phyloP scores from a whole-genome alignment of 2,329 filamentous ascomycete genomes.

The Coniochaeta sp. region DNA sequence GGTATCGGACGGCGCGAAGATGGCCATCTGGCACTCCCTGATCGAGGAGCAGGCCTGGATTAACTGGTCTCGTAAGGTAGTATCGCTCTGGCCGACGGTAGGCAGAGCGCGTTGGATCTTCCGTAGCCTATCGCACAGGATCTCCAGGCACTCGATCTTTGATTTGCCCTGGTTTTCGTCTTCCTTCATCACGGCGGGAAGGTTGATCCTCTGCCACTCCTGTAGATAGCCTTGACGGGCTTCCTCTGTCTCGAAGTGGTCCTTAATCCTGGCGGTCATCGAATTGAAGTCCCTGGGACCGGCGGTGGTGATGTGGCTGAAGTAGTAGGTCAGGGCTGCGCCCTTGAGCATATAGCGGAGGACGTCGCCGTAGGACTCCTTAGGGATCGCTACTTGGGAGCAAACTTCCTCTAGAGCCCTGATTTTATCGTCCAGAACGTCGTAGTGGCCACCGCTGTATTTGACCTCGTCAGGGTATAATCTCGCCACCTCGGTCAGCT shows the following conservation, averaged over 20 bases:
- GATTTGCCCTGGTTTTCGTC: background rate
- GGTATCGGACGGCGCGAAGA: background rate
- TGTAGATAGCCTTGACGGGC: background rate
- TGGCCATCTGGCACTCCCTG: background rate
- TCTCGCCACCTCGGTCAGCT: no score
- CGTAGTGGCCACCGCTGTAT: background rate
- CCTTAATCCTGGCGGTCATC: background rate
- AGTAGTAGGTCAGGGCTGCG: background rate
- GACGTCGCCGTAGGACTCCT: background rate
- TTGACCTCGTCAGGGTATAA: background rate
- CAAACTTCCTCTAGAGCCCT: background rate
- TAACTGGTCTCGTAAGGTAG: background rate
- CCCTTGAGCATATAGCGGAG: background rate
- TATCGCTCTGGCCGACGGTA: background rate
- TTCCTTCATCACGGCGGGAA: background rate
- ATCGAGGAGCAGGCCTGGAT: background rate
- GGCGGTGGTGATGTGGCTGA: background rate
- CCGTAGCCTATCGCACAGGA: background rate
- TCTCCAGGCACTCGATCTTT: background rate
- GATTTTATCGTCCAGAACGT: background rate
- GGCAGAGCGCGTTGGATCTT: background rate
- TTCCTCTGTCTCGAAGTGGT: background rate
- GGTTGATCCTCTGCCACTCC: background rate
- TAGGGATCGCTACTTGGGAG: background rate
- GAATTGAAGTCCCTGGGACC: background rate